phyloP scores from a whole-genome alignment of 2,329 filamentous ascomycete species.

The Pezicula rhizophila region DNA sequence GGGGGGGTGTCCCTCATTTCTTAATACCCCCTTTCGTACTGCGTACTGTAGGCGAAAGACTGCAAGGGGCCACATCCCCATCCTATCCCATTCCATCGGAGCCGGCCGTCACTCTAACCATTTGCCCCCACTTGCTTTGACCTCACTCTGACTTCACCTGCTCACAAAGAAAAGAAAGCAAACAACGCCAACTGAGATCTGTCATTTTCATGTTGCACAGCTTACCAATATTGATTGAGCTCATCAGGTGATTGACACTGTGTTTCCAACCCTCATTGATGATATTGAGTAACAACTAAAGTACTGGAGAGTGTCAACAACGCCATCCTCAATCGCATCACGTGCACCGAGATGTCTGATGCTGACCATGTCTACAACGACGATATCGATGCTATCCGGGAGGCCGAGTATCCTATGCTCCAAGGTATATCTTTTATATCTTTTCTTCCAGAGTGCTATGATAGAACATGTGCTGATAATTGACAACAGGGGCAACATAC shows the following conservation, averaged over 20 bases:
- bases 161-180: no score
- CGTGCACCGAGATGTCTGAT: background rate
- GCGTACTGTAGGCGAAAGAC: no score
- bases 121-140: no score
- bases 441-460: background rate
- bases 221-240: background rate
- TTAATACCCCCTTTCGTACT: no score
- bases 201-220: background rate
- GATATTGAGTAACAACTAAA: no score
- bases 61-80: no score
- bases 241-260: background rate
- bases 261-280: no score
- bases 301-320: background rate
- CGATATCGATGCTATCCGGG: conserved; percentile 50
- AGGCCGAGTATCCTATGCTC: conserved; percentile 60
- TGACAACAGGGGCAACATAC: conserved; percentile 59
- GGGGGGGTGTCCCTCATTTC: no score
- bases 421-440: conserved; percentile 47
- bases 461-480: background rate
- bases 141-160: no score
- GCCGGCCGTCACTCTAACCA: no score
- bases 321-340: background rate
- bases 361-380: conserved; percentile 42
- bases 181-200: no score
- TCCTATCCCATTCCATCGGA: no score